phyloP scores from a whole-genome alignment of 768 basidiomycete genomes.

The Porpolomopsis calyptriformis region DNA sequence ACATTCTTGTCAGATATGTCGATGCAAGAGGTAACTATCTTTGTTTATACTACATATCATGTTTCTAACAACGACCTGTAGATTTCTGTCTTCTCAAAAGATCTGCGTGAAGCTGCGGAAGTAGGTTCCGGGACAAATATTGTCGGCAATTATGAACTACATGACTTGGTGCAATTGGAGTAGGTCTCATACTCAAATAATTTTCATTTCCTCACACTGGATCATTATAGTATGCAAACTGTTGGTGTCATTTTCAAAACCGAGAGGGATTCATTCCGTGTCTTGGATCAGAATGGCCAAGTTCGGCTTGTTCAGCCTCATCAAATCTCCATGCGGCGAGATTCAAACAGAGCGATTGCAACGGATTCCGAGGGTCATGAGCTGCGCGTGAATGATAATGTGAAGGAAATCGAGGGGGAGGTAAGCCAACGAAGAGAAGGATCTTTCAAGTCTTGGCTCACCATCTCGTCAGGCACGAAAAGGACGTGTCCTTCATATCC shows the following conservation, averaged over 20 bases:
- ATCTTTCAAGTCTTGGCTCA: constrained; percentile 1
- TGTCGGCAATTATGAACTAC: constrained; percentile 89
- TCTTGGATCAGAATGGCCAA: constrained; percentile 90
- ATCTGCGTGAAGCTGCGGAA: constrained; percentile 93
- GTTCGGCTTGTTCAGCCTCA: constrained; percentile 84
- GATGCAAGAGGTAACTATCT: constrained; percentile 69
- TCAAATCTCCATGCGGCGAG: constrained; percentile 86
- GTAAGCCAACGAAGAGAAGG: constrained; percentile 31
- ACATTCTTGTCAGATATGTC: constrained; percentile 98
- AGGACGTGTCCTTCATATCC: constrained; percentile 86
- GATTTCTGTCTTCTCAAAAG: constrained; percentile 97
- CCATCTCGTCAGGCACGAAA: constrained; percentile 49
- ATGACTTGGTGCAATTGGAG: constrained; percentile 96
- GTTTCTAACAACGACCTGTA: constrained; percentile 21
- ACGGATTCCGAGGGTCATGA: constrained; percentile 85
- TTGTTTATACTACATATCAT: neutral
- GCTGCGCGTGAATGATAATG: constrained; percentile 77
- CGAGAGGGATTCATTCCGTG: constrained; percentile 90
- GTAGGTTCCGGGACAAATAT: constrained; percentile 86
- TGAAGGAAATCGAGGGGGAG: constrained; percentile 86
- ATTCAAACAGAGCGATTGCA: constrained; percentile 74
- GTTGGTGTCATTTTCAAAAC: constrained; percentile 97
- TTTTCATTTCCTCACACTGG: constrained; percentile 7
- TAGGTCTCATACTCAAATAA: constrained; percentile 30
- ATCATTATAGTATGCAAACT: constrained; percentile 60